Percentiles rank a stretch among this genome's conserved stretches.
These are phyloP conservation scores for Davidsoniella eucalypti DNA, from an alignment of 2,329 filamentous ascomycete genomes.

Conservation along the genomic window DNA sequence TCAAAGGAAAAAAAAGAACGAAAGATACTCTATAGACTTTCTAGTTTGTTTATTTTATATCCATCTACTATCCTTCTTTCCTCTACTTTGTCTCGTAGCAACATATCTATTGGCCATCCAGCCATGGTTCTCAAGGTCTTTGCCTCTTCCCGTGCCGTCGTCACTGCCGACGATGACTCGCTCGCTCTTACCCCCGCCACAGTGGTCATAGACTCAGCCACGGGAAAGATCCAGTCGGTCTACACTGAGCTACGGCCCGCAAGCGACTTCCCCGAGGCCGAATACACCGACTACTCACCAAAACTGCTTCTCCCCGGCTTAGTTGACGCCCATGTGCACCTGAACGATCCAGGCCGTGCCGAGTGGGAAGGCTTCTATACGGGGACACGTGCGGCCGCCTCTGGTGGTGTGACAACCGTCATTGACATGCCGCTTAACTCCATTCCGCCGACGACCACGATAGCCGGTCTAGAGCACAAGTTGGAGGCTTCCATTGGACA, in stretches of 20 bases:
- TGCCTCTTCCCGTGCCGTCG: conserved; percentile 66
- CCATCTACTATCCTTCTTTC: background rate
- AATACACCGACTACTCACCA: conserved; percentile 73
- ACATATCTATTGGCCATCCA: too few relatives aligned
- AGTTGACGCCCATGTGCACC: conserved; percentile 92
- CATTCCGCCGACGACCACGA: conserved; percentile 86
- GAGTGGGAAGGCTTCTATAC: conserved; percentile 99
- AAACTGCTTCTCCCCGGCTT: conserved; percentile 75
- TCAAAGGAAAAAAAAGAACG: too few relatives aligned
- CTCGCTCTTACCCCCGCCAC: conserved; percentile 62
- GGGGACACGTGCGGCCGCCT: conserved; percentile 82
- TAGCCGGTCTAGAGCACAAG: conserved; percentile 70
- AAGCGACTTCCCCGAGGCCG: conserved; percentile 58
- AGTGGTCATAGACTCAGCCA: conserved; percentile 57
- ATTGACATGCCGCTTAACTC: conserved; percentile 97
- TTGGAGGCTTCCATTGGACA: conserved; percentile 66
- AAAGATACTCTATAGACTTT: too few relatives aligned
- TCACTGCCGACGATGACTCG: conserved; percentile 49
- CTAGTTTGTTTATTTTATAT: background rate
- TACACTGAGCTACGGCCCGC: conserved; percentile 56
- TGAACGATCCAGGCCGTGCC: conserved; percentile 90
- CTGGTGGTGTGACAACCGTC: conserved; percentile 90
- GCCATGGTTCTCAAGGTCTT: conserved; percentile 35
- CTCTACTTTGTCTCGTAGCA: background rate
- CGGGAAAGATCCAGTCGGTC: conserved; percentile 72